Conservation (phyloP, 768 basidiomycete genomes). For the Collybia sp. region DNA sequence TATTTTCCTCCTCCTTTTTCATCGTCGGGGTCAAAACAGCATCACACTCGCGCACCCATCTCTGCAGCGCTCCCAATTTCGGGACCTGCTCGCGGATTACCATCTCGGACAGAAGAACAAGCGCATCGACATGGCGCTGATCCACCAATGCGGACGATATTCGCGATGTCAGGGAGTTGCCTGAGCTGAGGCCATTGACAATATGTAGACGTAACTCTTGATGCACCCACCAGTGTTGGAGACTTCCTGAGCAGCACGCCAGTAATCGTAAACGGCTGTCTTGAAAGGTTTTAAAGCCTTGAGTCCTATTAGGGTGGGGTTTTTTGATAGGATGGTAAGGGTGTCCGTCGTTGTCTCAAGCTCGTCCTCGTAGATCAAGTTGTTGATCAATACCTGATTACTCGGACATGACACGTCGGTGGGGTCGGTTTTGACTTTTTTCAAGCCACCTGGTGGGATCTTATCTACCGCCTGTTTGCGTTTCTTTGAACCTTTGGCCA, state of each 20-base stretch:
- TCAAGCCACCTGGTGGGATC: conserved; percentile 2
- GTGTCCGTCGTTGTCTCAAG: conserved; percentile 34
- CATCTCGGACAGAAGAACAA: conserved; percentile 51
- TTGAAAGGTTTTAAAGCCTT: conserved; percentile 30
- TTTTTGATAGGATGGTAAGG: conserved; percentile 20
- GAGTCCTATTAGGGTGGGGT: conserved; percentile 25
- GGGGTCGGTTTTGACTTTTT: conserved; percentile 11
- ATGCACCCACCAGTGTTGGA: conserved; percentile 24
- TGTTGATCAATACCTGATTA: conserved; percentile 18
- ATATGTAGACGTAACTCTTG: neutral
- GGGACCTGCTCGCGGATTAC: conserved; percentile 39
- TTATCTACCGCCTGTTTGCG: conserved; percentile 13
- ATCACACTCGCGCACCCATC: conserved; percentile 57
- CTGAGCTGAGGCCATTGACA: conserved; percentile 8
- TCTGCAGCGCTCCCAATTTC: conserved; percentile 48
- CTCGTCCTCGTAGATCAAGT: conserved; percentile 27
- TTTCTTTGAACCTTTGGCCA: conserved; percentile 13
- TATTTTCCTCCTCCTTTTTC: conserved; percentile 31
- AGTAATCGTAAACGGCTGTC: conserved; percentile 33
- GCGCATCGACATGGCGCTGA: conserved; percentile 40
- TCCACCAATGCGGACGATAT: conserved; percentile 38
- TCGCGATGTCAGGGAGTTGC: conserved; percentile 29
- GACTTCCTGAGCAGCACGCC: conserved; percentile 26
- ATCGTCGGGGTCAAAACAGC: conserved; percentile 39
- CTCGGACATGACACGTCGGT: neutral